Base-by-base conservation (phyloP, 2,329 filamentous ascomycete species). In the Colletotrichum abscissum region DNA sequence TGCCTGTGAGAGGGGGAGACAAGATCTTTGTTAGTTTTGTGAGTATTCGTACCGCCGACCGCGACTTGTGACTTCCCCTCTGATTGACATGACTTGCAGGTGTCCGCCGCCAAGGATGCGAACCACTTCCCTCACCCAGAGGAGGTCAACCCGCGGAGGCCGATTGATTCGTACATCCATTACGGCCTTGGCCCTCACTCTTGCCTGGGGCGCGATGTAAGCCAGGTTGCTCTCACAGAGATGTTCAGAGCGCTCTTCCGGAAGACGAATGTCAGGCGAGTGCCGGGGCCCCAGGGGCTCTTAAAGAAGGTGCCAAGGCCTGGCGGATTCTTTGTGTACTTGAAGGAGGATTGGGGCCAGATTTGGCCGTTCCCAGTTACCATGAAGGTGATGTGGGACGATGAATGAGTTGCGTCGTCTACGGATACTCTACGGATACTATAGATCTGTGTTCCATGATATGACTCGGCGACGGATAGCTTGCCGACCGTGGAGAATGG, bases 181-280 rank as follows among this genome's bases (percentile, higher is more conserved):
- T 91, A 92, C 75, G 89, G 89, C 14, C 84, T 87, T 1, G 92
- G 92, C 0, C 87, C 91, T 5, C 90, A 93, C 77, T 84, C 88
- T 3, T 91, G 89, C 73, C 84, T 94, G 0, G 92, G 92, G 1
- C 86, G 86, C 30, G 88, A 91, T 19, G 87, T 89, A 14, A 90
- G 87, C 78, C 86, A 91, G 74, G 85, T 90, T 2, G 92, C 90
- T 0, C 82, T 95, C 71, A 89, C 90, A 0, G 89, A 92, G 75
- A 92, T 94, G 86, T 88, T 95, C 80, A 89, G 92, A 60, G 88
- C 89, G 1, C 82, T 94, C 2, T 93, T 92, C 77, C 84, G 86
- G 72, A 84, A 90, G 76, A 86, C 88, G 76, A 91, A 90, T 67
- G 80, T 95, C 12, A 84, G 90, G 6, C 86, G 91, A 35, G 91